Conservation (phyloP, 2,329 filamentous ascomycete species). For the Claviceps purpurea region DNA sequence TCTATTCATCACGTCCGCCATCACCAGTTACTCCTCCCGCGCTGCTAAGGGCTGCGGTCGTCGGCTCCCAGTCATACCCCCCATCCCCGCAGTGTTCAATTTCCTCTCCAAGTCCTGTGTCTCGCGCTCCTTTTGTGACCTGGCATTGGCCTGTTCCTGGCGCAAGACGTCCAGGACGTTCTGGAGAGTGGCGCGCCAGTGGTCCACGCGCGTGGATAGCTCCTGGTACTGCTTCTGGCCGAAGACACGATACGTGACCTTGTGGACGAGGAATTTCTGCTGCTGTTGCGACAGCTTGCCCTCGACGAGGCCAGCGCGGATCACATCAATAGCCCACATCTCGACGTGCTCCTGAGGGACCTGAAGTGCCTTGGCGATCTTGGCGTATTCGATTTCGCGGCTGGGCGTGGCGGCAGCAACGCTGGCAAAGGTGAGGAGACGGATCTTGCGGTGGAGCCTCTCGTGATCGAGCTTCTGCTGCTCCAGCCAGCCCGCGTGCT, state of each 20-base stretch:
- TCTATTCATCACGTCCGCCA: background rate
- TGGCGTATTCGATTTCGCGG: constrained; percentile 77
- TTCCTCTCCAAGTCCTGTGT: constrained; percentile 58
- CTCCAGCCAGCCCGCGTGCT: constrained; percentile 76
- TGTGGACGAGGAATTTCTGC: constrained; percentile 87
- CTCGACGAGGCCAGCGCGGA: constrained; percentile 88
- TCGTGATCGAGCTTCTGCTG: constrained; percentile 58
- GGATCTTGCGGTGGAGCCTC: constrained; percentile 85
- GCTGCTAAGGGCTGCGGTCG: constrained; percentile 25
- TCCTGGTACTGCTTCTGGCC: constrained; percentile 97
- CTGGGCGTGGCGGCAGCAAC: constrained; percentile 72
- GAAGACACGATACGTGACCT: constrained; percentile 92
- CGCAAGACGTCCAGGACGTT: constrained; percentile 67
- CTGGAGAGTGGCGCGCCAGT: constrained; percentile 74
- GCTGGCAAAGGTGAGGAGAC: constrained; percentile 82
- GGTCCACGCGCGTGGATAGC: constrained; percentile 77
- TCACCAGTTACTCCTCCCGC: constrained; percentile 43
- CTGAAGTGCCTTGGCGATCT: constrained; percentile 74
- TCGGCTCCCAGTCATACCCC: constrained; percentile 18
- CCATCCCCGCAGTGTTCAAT: constrained; percentile 30
- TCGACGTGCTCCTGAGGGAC: constrained; percentile 77
- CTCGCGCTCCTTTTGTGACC: constrained; percentile 66
- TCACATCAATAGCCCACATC: constrained; percentile 98
- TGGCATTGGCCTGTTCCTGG: constrained; percentile 67
- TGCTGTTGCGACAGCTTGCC: constrained; percentile 91